Percentiles rank a stretch among this genome's conserved stretches.
Evolutionary conservation across 257 asterid genomes (phyloP).

Genomic region (Scutellaria galericulata): DNA sequence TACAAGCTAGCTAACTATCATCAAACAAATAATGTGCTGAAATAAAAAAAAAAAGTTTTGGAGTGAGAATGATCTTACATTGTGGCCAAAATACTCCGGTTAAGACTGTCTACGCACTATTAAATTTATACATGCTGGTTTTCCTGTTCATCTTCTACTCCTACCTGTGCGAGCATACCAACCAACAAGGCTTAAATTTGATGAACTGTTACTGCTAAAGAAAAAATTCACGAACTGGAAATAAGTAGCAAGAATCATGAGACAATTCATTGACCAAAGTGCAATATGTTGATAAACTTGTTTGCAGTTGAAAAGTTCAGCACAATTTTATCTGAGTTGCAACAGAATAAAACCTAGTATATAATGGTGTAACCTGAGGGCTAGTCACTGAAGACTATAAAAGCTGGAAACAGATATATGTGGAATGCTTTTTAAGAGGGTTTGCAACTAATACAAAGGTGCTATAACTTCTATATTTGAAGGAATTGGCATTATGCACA

Average conservation of each 20-base stretch:
- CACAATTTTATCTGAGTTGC: background rate
- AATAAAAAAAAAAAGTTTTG: constrained; percentile 14
- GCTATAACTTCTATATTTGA: constrained; percentile 3
- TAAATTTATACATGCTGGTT: constrained; percentile 27
- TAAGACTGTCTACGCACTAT: background rate
- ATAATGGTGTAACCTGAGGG: background rate
- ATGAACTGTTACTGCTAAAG: constrained; percentile 12
- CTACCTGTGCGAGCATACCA: constrained; percentile 39
- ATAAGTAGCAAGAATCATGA: background rate
- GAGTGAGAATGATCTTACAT: constrained; percentile 36
- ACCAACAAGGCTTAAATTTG: constrained; percentile 21
- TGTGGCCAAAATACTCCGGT: constrained; percentile 29
- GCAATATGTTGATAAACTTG: constrained; percentile 11
- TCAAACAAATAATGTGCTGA: constrained; percentile 23
- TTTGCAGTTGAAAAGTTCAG: constrained; percentile 19
- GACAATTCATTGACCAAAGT: constrained; percentile 17
- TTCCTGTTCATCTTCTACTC: constrained; percentile 36
- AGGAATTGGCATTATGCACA: background rate
- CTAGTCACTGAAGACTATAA: background rate
- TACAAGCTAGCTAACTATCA: constrained; percentile 1
- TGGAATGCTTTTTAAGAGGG: background rate
- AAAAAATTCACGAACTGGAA: constrained; percentile 15
- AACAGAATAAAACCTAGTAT: constrained; percentile 23
- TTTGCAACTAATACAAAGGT: background rate
- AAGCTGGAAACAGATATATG: background rate